Percentiles rank a stretch among this genome's conserved stretches.
phyloP scores from a whole-genome alignment of 2,329 filamentous ascomycete genomes.

The Phialophora chinensis region DNA sequence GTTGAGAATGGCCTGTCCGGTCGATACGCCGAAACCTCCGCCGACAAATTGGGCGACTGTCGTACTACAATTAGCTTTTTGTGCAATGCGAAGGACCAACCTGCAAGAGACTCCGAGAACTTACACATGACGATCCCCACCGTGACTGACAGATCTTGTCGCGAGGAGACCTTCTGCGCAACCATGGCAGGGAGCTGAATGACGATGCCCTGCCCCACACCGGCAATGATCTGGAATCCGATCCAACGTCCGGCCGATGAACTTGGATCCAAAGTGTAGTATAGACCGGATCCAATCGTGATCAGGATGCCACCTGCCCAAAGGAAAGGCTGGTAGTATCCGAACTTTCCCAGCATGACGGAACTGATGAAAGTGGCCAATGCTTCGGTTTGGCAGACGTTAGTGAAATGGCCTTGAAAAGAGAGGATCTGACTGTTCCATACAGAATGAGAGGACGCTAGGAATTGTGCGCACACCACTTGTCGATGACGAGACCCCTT shows the following conservation, averaged over 20 bases:
- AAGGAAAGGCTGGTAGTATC: too few species aligned
- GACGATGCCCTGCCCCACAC: slow-evolving; percentile 38
- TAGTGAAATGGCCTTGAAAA: too few species aligned
- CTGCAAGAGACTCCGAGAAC: not conserved
- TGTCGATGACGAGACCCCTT: slow-evolving; percentile 42
- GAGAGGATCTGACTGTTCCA: too few species aligned
- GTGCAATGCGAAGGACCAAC: not conserved
- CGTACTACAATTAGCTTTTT: not conserved
- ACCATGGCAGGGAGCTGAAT: slow-evolving; percentile 34
- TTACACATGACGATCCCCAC: slow-evolving; percentile 30
- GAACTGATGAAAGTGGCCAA: too few species aligned
- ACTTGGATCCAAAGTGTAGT: slow-evolving; percentile 43
- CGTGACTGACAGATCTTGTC: slow-evolving; percentile 7
- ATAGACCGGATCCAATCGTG: slow-evolving; percentile 42
- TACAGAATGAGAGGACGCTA: too few species aligned
- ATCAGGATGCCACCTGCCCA: slow-evolving; percentile 35
- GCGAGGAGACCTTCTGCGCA: slow-evolving; percentile 10
- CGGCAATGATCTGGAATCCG: slow-evolving; percentile 46
- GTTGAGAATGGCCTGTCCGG: not conserved
- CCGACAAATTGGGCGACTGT: not conserved
- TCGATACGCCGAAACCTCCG: not conserved
- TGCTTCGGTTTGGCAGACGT: too few species aligned
- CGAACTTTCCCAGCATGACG: too few species aligned
- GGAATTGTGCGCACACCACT: slow-evolving; percentile 41
- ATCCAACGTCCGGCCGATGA: slow-evolving; percentile 44